Base-by-base conservation (phyloP, 2,329 filamentous ascomycete species). In the Paraphaeosphaeria minitans region DNA sequence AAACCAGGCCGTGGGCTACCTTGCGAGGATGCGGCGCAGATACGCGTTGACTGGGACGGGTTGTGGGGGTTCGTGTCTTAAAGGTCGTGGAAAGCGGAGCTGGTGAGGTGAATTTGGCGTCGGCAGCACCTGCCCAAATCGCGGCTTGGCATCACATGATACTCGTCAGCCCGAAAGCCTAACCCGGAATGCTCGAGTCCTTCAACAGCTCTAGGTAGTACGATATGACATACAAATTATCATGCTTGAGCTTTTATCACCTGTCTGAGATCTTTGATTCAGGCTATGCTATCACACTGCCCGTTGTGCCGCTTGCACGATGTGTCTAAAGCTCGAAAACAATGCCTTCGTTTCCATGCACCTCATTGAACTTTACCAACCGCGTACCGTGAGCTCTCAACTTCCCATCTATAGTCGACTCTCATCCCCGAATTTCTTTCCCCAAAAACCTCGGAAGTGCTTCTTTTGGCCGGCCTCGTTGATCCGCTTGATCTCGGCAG, bases 361-460 rank as follows among this genome's bases (percentile, higher is more conserved):
- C 14, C 7, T 21, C 19, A 22, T 13, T 43, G 8, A n/a, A 13
- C 2, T 43, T n/a, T 13, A 5, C 41, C 41, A 22, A 22, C 22
- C 19, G 41, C 22, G n/a, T 21, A 10, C 19, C 19, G 7, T 4
- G 13, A 13, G 16, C 22, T 22, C 10, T 5, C 13, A 35, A 13
- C 22, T 24, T 16, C 24, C 35, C 39, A 47, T 45, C 66, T 75
- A 84, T 19, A 78, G 75, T 58, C 75, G 72, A 66, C 89, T 87
- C 58, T 85, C 80, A 1, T 73, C 73, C 10, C 72, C 81, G 72
- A 86, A 88, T 58, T 79, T 80, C 16, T 82, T 63, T 2, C 62
- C 76, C 85, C 85, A 90, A 70, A 86, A 90, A 0, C 76, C 83
- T 33, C 87, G 81, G 66, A 78, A 86, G 72, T 90, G 85, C 77